Percentiles rank a stretch among this genome's conserved stretches.
These are phyloP conservation scores for Populus simonii DNA, from an alignment of 345 rosid species.

Conservation along the genomic window DNA sequence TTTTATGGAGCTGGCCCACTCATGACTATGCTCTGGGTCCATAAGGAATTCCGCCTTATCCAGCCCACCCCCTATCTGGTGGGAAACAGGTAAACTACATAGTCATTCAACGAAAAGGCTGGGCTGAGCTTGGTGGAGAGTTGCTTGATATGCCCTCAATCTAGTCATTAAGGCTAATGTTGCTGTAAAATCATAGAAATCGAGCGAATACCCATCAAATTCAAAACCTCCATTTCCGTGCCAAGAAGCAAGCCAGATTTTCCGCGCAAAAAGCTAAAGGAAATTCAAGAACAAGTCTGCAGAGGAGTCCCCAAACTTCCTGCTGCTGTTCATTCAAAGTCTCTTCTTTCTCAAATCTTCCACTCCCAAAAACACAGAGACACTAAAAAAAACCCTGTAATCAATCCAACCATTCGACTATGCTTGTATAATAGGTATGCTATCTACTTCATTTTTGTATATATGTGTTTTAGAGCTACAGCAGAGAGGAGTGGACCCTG, in stretches of 20 bases:
- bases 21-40: neutral
- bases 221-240: neutral
- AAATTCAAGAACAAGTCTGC: neutral
- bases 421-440: constrained; percentile 86
- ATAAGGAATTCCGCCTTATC: neutral
- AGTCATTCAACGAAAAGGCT: neutral
- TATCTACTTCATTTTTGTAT: neutral
- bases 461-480: neutral
- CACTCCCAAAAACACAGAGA: neutral
- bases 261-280: neutral
- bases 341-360: neutral
- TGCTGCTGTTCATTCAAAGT: neutral
- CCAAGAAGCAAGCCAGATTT: constrained; percentile 9
- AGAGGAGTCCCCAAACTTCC: neutral
- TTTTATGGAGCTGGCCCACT: neutral
- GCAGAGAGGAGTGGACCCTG: neutral
- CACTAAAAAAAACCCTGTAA: neutral
- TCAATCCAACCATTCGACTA: constrained; percentile 33
- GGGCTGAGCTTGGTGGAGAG: neutral
- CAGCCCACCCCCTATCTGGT: neutral
- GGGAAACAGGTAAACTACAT: neutral
- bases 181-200: neutral
- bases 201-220: neutral
- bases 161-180: neutral
- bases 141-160: neutral